A percentile compares a stretch with the other conserved stretches of the same genome.
phyloP scores from a whole-genome alignment of 352 stramenopile species.

The Phytopythium litorale region DNA sequence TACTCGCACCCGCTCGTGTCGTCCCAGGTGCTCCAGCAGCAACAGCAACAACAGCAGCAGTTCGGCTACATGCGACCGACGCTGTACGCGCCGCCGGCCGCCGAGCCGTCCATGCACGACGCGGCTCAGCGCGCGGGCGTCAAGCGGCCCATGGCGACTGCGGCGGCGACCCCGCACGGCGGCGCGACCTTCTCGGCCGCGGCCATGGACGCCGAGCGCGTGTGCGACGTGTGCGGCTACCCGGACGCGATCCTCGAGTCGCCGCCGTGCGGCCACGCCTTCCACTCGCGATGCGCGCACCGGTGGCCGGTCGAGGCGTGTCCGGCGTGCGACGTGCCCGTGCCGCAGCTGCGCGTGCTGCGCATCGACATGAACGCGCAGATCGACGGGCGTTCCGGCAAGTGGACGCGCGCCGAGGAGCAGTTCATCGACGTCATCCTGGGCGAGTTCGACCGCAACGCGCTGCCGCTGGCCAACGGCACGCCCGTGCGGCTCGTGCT shows the following conservation, averaged over 20 bases:
- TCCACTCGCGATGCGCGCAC: slow-evolving; percentile 83
- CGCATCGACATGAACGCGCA: slow-evolving; percentile 71
- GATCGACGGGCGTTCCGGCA: slow-evolving; percentile 67
- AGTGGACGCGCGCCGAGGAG: slow-evolving; percentile 83
- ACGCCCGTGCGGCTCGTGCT: slow-evolving; percentile 81
- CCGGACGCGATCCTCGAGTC: slow-evolving; percentile 73
- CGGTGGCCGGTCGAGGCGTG: slow-evolving; percentile 68
- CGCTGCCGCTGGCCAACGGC: slow-evolving; percentile 73
- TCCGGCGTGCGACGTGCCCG: slow-evolving; percentile 49
- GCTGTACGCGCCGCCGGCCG: not conserved
- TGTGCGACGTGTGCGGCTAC: slow-evolving; percentile 79
- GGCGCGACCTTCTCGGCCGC: slow-evolving; percentile 7
- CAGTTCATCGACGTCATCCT: slow-evolving; percentile 86
- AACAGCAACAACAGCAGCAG: slow-evolving; percentile 4
- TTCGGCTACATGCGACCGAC: slow-evolving; percentile 5
- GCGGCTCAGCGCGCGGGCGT: not conserved
- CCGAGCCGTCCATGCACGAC: not conserved
- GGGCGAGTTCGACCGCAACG: slow-evolving; percentile 73
- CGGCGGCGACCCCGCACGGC: slow-evolving; percentile 2
- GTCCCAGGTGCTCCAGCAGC: not conserved
- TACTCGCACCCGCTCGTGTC: slow-evolving; percentile 1
- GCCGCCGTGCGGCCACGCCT: slow-evolving; percentile 71
- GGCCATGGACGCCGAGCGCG: slow-evolving; percentile 17
- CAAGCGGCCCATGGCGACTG: not conserved
- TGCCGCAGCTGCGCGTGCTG: slow-evolving; percentile 64